Percentiles rank a stretch among this genome's conserved stretches.
These are phyloP conservation scores for Kodamaea kaohsiungensis DNA, from an alignment of 805 yeast genomes.

Conservation along the genomic window DNA sequence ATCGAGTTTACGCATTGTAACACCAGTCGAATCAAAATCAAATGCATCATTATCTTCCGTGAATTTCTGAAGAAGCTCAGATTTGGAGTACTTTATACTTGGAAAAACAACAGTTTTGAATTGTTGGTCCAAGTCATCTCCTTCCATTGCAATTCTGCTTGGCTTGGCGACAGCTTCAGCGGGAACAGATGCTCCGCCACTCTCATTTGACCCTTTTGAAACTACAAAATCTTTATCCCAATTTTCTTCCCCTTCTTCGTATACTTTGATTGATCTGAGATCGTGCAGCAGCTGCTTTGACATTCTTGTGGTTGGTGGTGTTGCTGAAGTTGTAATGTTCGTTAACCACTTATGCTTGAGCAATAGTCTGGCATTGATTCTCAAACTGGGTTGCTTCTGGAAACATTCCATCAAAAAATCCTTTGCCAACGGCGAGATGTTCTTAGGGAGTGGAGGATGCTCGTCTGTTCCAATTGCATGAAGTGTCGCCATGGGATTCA, in stretches of 20 bases:
- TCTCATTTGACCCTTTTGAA: constrained; percentile 2
- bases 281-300: constrained; percentile 2
- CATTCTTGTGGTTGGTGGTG: background rate
- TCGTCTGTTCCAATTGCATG: constrained; percentile 82
- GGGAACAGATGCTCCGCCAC: background rate
- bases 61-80: constrained; percentile 32
- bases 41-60: constrained; percentile 26
- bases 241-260: constrained; percentile 34
- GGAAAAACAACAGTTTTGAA: constrained; percentile 9
- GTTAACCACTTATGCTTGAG: constrained; percentile 63
- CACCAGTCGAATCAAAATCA: constrained; percentile 8
- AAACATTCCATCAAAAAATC: constrained; percentile 71
- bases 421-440: constrained; percentile 41
- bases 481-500: constrained; percentile 74
- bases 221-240: constrained; percentile 36
- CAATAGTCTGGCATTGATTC: constrained; percentile 58
- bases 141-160: constrained; percentile 5
- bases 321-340: background rate
- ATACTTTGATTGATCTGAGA: constrained; percentile 24
- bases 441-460: constrained; percentile 65
- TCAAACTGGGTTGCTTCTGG: constrained; percentile 61
- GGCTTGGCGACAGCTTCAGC: background rate
- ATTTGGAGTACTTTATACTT: constrained; percentile 15
- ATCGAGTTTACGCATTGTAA: background rate
- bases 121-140: constrained; percentile 12